phyloP scores from a whole-genome alignment of 768 basidiomycete genomes.

The Trametes cubensis region DNA sequence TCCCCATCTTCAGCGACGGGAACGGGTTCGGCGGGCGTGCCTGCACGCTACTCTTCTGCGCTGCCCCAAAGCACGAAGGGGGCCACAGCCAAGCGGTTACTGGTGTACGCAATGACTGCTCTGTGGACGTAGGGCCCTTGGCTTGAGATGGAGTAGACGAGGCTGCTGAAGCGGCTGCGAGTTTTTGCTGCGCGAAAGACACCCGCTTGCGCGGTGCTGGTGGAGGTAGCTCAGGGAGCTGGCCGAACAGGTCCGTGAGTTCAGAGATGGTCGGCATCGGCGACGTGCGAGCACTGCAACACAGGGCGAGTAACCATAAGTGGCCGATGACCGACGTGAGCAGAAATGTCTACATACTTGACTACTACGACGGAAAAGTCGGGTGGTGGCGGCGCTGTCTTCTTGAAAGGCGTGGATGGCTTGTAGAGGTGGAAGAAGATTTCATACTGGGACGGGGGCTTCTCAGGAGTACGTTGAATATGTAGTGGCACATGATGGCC shows the following conservation, averaged over 20 bases:
- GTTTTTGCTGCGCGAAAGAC: constrained; percentile 26
- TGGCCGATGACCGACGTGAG: neutral
- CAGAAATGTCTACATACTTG: constrained; percentile 50
- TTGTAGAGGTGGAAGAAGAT: constrained; percentile 93
- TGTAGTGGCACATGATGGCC: constrained; percentile 58
- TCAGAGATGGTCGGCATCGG: constrained; percentile 83
- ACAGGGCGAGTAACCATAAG: too few species aligned
- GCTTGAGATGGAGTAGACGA: neutral
- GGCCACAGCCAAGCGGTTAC: constrained; percentile 33
- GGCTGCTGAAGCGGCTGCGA: constrained; percentile 12
- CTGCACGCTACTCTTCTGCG: constrained; percentile 29
- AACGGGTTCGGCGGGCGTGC: constrained; percentile 69
- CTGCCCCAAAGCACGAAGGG: neutral
- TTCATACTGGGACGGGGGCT: constrained; percentile 60
- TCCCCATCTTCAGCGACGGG: constrained; percentile 78
- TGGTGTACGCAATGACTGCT: constrained; percentile 13
- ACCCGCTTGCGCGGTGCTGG: constrained; percentile 56
- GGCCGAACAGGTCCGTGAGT: constrained; percentile 69
- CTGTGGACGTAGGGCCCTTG: neutral
- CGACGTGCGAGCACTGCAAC: constrained; percentile 73
- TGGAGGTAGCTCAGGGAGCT: constrained; percentile 62
- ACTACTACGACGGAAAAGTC: constrained; percentile 88
- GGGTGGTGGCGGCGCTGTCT: constrained; percentile 72
- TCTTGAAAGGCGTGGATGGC: constrained; percentile 83
- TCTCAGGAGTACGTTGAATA: constrained; percentile 29